Evolutionary conservation across 1,284 basidiomycete species (phyloP).

Genomic region (Bothia castanella): DNA sequence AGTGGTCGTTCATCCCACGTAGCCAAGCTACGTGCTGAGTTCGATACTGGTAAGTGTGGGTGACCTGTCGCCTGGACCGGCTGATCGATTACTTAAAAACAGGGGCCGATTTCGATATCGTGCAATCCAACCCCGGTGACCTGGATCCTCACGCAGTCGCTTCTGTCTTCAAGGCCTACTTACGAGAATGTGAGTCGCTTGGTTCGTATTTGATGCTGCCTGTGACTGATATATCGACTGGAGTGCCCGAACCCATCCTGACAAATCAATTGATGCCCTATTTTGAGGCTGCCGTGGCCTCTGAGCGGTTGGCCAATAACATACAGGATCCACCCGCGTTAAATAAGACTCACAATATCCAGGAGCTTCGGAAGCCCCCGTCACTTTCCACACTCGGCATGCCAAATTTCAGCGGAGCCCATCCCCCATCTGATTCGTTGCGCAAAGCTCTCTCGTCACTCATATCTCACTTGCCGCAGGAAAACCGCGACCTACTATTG

Average conservation of each 20-base stretch:
- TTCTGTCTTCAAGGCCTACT: slow-evolving; percentile 76
- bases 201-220: background rate
- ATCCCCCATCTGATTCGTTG: slow-evolving; percentile 54
- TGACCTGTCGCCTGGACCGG: background rate
- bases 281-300: slow-evolving; percentile 71
- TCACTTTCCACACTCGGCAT: slow-evolving; percentile 72
- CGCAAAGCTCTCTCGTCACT: slow-evolving; percentile 53
- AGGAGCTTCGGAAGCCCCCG: slow-evolving; percentile 64
- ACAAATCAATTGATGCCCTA: slow-evolving; percentile 63
- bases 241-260: slow-evolving; percentile 81
- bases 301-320: slow-evolving; percentile 45
- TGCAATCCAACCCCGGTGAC: slow-evolving; percentile 71
- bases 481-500: slow-evolving; percentile 68
- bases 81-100: slow-evolving; percentile 15
- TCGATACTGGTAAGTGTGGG: slow-evolving; percentile 66
- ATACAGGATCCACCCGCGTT: slow-evolving; percentile 35
- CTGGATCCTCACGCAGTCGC: slow-evolving; percentile 91
- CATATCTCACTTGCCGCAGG: slow-evolving; percentile 60
- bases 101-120: slow-evolving; percentile 84
- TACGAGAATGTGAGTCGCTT: slow-evolving; percentile 65
- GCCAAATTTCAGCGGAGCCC: slow-evolving; percentile 57
- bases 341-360: slow-evolving; percentile 28
- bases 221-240: slow-evolving; percentile 14
- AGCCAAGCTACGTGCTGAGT: slow-evolving; percentile 69
- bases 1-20: slow-evolving; percentile 75